Evolutionary conservation across 2,329 filamentous ascomycete genomes (phyloP), one percentile per base, ranked within the genome.

Genomic region (Penicillium sclerotiorum): DNA sequence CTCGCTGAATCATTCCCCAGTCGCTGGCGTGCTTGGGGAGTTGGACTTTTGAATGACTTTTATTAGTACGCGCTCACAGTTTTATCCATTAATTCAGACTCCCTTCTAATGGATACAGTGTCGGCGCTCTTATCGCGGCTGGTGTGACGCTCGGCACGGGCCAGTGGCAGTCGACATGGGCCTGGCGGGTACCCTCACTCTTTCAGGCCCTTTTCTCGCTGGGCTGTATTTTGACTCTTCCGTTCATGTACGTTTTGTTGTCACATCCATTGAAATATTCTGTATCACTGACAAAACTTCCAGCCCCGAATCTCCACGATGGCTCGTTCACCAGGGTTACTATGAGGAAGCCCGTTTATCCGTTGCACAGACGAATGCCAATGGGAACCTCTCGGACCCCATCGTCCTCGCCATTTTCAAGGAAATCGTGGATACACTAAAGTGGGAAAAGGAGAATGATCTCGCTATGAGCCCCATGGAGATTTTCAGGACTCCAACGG

Each of bases 1-100:
- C 67, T 82, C 3, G 73, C 74, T 2, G 80, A 83, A 62, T 76
- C 75, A 0, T 77, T 78, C 45, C 70, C 77, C 0, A 72, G 62
- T 51, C 60, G 67, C 8, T 77, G 72, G 67, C 68, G 77, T n/a
- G 73, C 70, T 8, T 76, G 73, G 72, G 73, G 72, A 3, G 66
- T 74, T 1, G 75, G 73, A 0, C 28, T 76, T 13, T 62, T 75
- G 12, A 71, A 71, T 44, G 64, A 71, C 33, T 73, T 69, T 42
- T 74, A 69, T 40, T 62, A 57, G 47, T 50, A 21, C 33, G 47
- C 7, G 13, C 5, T 15, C 33, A 8, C 9, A 8, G 2, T n/a
- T 8, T 30, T 4, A 5, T 21, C 13, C 1, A 4, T 6, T 20
- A 12, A 17, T 2, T 18, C 22, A 2, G 18, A 21, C 2, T 7